Percentiles rank a stretch among this genome's conserved stretches.
Evolutionary conservation across 768 basidiomycete genomes (phyloP).

Genomic region (Mrakia blollopis): DNA sequence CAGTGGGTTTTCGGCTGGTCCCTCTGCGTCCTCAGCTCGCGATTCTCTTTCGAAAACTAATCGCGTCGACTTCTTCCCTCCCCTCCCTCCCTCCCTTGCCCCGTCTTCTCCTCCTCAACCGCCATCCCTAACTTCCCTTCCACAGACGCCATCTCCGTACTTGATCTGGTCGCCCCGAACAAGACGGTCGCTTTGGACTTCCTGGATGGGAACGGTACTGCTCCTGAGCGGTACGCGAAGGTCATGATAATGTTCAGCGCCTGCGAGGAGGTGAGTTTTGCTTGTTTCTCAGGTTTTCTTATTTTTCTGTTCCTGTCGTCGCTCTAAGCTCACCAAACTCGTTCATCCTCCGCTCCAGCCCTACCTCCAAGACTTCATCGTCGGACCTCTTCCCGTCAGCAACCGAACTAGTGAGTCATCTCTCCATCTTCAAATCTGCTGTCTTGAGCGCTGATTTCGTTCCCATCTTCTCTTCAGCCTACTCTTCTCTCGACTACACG

Average conservation of each 20-base stretch:
- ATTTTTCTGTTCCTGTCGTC: not conserved
- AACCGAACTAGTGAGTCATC: constrained; percentile 25
- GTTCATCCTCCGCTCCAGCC: constrained; percentile 52
- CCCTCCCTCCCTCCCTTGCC: not conserved
- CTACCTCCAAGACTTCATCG: constrained; percentile 36
- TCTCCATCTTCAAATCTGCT: not conserved
- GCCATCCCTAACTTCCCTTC: too few species aligned
- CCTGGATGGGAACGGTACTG: constrained; percentile 31
- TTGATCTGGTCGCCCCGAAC: constrained; percentile 35
- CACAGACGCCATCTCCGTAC: constrained; percentile 19
- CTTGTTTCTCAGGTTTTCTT: too few species aligned
- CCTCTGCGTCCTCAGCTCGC: too few species aligned
- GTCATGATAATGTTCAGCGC: constrained; percentile 36
- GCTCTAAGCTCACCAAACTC: constrained; percentile 43
- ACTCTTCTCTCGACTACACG: constrained; percentile 18
- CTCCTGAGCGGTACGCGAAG: constrained; percentile 36
- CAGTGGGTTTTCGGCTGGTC: constrained; percentile 6
- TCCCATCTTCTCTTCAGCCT: not conserved
- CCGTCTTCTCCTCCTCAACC: too few species aligned
- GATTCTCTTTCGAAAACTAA: too few species aligned
- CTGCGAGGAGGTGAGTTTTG: constrained; percentile 28
- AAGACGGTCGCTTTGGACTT: constrained; percentile 35
- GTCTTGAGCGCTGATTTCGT: not conserved
- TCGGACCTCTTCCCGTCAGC: constrained; percentile 35
- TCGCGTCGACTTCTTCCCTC: not conserved